A percentile compares a stretch with the other conserved stretches of the same genome.
Evolutionary conservation across 495 filamentous ascomycete genomes (phyloP).

Genomic region (Hapsidospora chrysogenum): DNA sequence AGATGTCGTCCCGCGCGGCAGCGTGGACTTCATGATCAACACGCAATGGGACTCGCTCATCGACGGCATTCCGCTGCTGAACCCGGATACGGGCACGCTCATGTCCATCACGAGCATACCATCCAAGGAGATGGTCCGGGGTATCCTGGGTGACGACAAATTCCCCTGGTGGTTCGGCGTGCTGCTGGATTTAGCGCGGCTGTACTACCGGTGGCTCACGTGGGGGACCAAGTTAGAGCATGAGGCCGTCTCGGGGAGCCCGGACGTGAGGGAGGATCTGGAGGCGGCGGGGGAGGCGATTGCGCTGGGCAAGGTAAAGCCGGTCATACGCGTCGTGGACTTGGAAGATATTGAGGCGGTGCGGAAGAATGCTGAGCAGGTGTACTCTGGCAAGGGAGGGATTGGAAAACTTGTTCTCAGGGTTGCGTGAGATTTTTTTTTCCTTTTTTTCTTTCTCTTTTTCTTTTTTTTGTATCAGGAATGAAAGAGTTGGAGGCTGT

Average conservation of each 20-base stretch:
- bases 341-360: conserved; percentile 29
- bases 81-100: conserved; percentile 19
- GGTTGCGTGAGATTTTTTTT: not conserved
- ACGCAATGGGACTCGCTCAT: conserved; percentile 18
- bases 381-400: conserved; percentile 34
- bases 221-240: conserved; percentile 21
- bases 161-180: conserved; percentile 16
- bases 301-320: conserved; percentile 26
- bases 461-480: too few species aligned
- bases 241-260: conserved; percentile 19
- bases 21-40: conserved; percentile 37
- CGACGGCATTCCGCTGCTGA: conserved; percentile 20
- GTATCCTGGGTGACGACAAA: conserved; percentile 13
- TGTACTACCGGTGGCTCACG: conserved; percentile 16
- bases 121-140: conserved; percentile 14
- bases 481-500: too few species aligned
- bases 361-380: conserved; percentile 24
- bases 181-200: conserved; percentile 18
- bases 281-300: conserved; percentile 23
- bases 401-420: too few species aligned
- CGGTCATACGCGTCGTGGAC: conserved; percentile 22
- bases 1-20: conserved; percentile 20
- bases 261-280: conserved; percentile 18
- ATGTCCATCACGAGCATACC: conserved; percentile 25
- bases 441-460: too few species aligned